Base-by-base conservation (phyloP, 805 yeast species). In the Metschnikowia colocasiae region DNA sequence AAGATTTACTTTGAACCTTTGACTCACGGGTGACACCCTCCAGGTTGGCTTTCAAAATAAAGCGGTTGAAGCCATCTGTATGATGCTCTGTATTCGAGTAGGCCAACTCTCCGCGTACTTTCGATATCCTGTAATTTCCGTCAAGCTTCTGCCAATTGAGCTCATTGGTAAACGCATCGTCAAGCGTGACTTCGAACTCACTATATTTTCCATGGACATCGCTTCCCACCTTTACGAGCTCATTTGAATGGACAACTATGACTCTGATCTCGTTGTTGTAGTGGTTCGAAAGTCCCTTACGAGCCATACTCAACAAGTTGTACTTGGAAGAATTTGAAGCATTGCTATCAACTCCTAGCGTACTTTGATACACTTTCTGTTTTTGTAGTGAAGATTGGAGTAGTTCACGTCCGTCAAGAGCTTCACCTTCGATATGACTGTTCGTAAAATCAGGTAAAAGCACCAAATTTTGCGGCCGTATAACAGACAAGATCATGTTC, bases 141-240 rank as follows among this genome's bases (percentile, higher is more conserved):
- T 85, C 81, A 48, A 91, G 79, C 44, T 76, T 77, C 61, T 91
- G 96, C 99, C 99, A 92, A 45, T 77, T 75, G 45, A 92, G 69
- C 22, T 71, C 62, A n/a, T 73, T 68, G 9, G 79, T 78, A 29
- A 92, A 66, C 3, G 73, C 72, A 13, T 84, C 85, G 52, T 87
- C 91, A 20, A 92, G 64, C 40, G 82, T 69, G 30, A 92, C 76
- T 55, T 85, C 88, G 48, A 82, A 73, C 43, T 69, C 71, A 38
- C 60, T 63, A 35, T 64, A 51, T 23, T 60, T 60, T 16, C 66
- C 67, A 2, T 81, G 77, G 36, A 82, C 79, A n/a, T 48, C 54
- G 22, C 53, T 52, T 12, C 82, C 82, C 18, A 84, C 72, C 39
- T 73, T 68, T 6, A 79, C 59, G 3, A 66, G 55, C 26, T 62